Evolutionary conservation across 768 basidiomycete genomes (phyloP), one percentile per base, ranked within the genome.

Genomic region (Russula lepida): DNA sequence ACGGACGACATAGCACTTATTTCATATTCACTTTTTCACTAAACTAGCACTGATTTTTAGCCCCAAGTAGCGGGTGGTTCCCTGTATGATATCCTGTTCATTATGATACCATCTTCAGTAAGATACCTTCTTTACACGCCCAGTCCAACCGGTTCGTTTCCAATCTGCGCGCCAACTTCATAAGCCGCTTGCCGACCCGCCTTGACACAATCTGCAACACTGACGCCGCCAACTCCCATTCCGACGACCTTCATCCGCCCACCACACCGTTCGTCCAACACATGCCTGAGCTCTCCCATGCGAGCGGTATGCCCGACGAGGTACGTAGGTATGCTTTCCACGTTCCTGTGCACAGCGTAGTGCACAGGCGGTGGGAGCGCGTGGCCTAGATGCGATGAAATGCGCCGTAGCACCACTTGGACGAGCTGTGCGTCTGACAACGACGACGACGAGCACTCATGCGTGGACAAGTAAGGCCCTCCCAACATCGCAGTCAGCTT

Each of bases 401-500:
- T 46, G 13, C 58, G 65, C 19, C 58, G 65, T 23, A 72, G 56
- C 17, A 71, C 71, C 2, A 28, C 46, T 28, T 68, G 57, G 49
- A 70, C 63, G 60, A 70, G 75, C 47, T 52, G 60, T 68, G 59
- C 57, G 13, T 52, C 50, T 2, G 50, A 41, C 6, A 19, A 21
- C 7, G 13, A 23, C 32, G 32, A 15, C 23, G 23, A 32, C 2
- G 8, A 25, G 23, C 19, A 1, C 15, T 8, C 23, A 1, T 19
- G 33, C 21, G 9, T 7, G 23, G 17, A 9, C 28, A 56, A 65
- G 66, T 91, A 84, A 1, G 92, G 88, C 0, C 92, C 93, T 21
- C 94, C 92, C 25, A 93, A 74, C 92, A 99, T 95, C 47, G 93
- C 80, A 0, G 95, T 94, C 66, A 95, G 69, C 70, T 95, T 97